A percentile compares a stretch with the other conserved stretches of the same genome.
Evolutionary conservation across 306 rosid species (phyloP).

Genomic region (Benincasa hispida): DNA sequence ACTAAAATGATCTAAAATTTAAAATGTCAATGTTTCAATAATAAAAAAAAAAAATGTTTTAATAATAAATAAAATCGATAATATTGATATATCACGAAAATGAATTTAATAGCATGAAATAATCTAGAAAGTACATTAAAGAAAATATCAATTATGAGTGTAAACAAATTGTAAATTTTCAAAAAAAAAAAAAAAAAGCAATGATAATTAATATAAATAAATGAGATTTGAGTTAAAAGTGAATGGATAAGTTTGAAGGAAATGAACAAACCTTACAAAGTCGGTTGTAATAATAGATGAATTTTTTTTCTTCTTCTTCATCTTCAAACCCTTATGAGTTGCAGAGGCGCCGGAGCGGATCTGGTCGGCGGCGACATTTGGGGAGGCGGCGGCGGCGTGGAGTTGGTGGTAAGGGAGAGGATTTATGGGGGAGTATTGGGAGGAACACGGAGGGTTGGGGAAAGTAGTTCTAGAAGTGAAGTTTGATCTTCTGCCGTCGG

Average conservation of each 20-base stretch:
- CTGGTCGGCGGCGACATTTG: slow-evolving; percentile 17
- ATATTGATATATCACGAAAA: no score
- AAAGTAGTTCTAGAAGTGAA: neutral
- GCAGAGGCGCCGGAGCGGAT: slow-evolving; percentile 10
- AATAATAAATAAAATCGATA: no score
- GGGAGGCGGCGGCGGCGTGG: neutral
- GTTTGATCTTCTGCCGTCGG: slow-evolving; percentile 26
- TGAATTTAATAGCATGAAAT: no score
- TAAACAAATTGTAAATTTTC: no score
- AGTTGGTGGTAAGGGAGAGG: slow-evolving; percentile 30
- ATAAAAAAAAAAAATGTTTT: no score
- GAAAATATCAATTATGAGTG: no score
- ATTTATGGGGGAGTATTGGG: slow-evolving; percentile 25
- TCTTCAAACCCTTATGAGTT: slow-evolving; percentile 6
- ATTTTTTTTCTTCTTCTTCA: neutral
- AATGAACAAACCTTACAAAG: slow-evolving; percentile 1
- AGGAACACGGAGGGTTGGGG: slow-evolving; percentile 23
- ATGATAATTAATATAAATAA: neutral
- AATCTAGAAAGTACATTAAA: no score
- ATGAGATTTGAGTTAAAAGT: neutral
- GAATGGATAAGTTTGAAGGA: neutral
- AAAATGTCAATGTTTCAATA: no score
- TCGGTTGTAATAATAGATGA: slow-evolving; percentile 14
- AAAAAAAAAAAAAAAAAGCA: no score
- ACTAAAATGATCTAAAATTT: no score